Base-by-base conservation (phyloP, 345 rosid species). In the Aegle marmelos region DNA sequence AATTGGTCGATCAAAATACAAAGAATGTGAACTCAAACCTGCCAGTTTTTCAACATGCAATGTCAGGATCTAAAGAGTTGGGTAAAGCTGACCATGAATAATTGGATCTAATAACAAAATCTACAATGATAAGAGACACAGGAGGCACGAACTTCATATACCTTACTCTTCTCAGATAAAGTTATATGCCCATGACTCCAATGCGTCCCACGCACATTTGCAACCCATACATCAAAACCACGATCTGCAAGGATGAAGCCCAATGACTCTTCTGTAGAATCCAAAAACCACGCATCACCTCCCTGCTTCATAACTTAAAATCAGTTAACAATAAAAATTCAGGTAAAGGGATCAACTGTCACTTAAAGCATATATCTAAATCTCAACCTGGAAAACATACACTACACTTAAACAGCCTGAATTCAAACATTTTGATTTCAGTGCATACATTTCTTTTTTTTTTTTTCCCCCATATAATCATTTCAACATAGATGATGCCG, bases 221-320 rank as follows among this genome's bases (percentile, higher is more conserved):
- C 97, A 54, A 91, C 92, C 99, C 98, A 95, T 22, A 95, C 95
- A 84, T 93, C 99, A 78, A 91, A 93, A 54, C 97, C 98, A 57
- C 88, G 85, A 82, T 93, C 97, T 37, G 97, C 99, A 71, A 95
- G 94, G 82, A 95, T 78, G 82, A 89, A 92, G 71, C 99, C 98
- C 68, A 90, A 74, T 2, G 98, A 93, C 74, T 90, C 89, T 73
- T 90, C 82, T 0, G 92, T 80, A 13, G 91, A 83, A 79, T 91
- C 79, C 87, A 95, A 83, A 79, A 95, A 95, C 97, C 96, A 93
- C 2, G 68, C 88, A 85, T 95, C 99, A 79, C 98, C 99, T 73
- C 87, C 92, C 98, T 92, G 84, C 73, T 59, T 33, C 21, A 19
- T 31, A 76, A 28, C 74, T 28, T 24, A 58, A 64, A 60, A 70